Percentiles rank a stretch among this genome's conserved stretches.
phyloP scores from a whole-genome alignment of 768 basidiomycete species.

The Serendipita sp. region DNA sequence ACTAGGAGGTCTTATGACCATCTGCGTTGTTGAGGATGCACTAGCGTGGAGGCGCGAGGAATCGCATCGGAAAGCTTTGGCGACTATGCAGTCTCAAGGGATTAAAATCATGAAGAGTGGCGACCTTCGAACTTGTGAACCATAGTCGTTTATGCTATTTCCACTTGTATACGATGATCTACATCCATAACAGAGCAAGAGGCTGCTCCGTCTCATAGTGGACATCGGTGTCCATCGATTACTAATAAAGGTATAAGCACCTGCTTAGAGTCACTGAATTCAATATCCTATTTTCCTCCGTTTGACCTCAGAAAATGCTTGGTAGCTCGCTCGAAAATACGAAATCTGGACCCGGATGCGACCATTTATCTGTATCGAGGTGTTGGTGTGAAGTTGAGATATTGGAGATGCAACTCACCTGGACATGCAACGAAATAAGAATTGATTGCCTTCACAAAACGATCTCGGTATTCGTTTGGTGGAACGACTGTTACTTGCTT shows the following conservation, averaged over 20 bases:
- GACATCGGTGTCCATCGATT: too few relatives aligned
- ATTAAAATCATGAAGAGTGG: not conserved
- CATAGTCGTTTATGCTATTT: too few relatives aligned
- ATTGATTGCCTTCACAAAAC: constrained; percentile 56
- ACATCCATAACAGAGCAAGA: too few relatives aligned
- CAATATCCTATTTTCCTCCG: too few relatives aligned
- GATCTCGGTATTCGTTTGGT: constrained; percentile 61
- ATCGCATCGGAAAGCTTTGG: not conserved
- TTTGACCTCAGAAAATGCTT: not conserved
- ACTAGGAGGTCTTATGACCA: not conserved
- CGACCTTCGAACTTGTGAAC: not conserved
- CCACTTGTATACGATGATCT: too few relatives aligned
- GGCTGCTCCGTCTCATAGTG: too few relatives aligned
- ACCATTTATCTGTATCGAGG: constrained; percentile 6
- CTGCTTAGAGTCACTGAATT: not conserved
- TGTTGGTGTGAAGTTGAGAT: not conserved
- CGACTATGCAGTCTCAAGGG: not conserved
- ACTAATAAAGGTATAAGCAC: not conserved
- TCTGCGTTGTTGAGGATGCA: not conserved
- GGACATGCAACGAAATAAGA: constrained; percentile 65
- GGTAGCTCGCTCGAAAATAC: not conserved
- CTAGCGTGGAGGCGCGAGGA: not conserved
- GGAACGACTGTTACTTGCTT: constrained; percentile 71
- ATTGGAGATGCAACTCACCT: constrained; percentile 25
- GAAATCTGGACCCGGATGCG: not conserved